These are phyloP conservation scores for Tuber calosporum DNA, from an alignment of 495 filamentous ascomycete genomes.

Conservation along the genomic window DNA sequence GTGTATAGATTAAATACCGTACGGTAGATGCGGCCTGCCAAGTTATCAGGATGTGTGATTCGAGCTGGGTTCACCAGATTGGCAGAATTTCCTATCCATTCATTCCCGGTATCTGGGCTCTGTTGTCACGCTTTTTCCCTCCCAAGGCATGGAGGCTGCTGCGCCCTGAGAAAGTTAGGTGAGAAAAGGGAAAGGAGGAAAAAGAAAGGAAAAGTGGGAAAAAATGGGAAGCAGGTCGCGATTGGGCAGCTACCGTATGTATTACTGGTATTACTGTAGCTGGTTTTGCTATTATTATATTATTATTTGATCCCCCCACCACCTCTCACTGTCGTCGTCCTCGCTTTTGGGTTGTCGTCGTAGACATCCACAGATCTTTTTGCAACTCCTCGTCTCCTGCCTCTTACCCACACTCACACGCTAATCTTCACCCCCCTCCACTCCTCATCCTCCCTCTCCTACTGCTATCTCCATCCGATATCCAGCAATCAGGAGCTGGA, in stretches of 20 bases:
- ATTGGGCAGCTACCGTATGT: conserved; percentile 12
- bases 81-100: background rate
- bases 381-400: conserved; percentile 21
- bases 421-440: conserved; percentile 11
- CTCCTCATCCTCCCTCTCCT: conserved; percentile 20
- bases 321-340: conserved; percentile 14
- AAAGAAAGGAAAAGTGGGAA: background rate
- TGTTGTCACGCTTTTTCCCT: conserved; percentile 18
- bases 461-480: conserved; percentile 11
- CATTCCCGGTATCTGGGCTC: conserved; percentile 8
- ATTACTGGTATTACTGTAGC: conserved; percentile 21
- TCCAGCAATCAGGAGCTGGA: conserved; percentile 24
- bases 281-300: conserved; percentile 15
- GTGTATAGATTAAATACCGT: background rate
- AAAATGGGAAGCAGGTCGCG: conserved; percentile 5
- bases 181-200: conserved; percentile 7
- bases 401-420: background rate
- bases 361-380: conserved; percentile 3
- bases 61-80: background rate
- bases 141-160: conserved; percentile 29
- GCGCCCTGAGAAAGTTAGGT: conserved; percentile 24
- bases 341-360: conserved; percentile 15
- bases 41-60: background rate
- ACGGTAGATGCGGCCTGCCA: background rate
- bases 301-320: conserved; percentile 35